Evolutionary conservation across 2,329 filamentous ascomycete species (phyloP), one percentile per base, ranked within the genome.

Genomic region (Epichloe sp.): DNA sequence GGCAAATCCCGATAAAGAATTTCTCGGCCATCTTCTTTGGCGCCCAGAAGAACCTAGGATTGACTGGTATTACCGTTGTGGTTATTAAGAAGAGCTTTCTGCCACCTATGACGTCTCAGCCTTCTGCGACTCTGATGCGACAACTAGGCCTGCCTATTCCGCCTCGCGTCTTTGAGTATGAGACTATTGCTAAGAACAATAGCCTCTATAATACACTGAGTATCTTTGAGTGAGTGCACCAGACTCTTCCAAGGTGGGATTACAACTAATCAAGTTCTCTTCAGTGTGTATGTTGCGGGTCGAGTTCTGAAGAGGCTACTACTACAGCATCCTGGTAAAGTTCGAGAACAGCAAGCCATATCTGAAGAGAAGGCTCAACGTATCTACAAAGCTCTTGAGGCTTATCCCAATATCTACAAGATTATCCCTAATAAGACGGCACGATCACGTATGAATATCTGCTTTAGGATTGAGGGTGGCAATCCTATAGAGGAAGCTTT

Each of bases 131-230:
- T 5, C 72, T 95, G 46, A 71, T 96, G 62, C 78, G 89, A 53
- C 75, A 82, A 53, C 78, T 96, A 10, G 81, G 79, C 19, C 72
- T 95, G n/a, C 81, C 86, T 1, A 78, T 93, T 41, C 82, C 84
- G 0, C 89, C 91, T 2, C 79, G 87, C 17, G 79, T 96, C 43
- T 72, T 97, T 46, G 80, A 87, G 56, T 97, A 91, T 63, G 83
- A 88, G 55, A 88, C 80, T 0, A 85, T 93, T 57, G 84, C 86
- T 41, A 94, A 94, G 75, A 94, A 94, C 71, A 93, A 95, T 72
- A 93, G 86, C 59, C 76, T 97, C 31, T 97, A 97, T 73, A 97
- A 97, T 70, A 97, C 91, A 0, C 73, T 97, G 11, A 90, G 88
- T 61, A 95, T 97, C 62, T 95, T 97, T 62, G 90, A 80, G 79